phyloP scores from a whole-genome alignment of 129 eudicot genomes.

The Flaveria linearis region DNA sequence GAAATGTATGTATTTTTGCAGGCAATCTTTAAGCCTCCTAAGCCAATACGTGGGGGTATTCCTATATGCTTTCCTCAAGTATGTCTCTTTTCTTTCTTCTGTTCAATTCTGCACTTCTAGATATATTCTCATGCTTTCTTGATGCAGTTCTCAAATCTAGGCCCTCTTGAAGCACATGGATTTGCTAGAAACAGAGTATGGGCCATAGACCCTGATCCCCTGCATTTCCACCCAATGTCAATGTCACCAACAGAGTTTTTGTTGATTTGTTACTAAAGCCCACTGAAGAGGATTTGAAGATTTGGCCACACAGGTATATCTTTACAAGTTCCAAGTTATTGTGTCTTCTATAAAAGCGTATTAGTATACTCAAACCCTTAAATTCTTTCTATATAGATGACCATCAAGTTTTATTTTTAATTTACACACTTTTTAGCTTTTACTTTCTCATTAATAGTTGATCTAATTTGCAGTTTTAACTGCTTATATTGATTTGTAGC shows the following conservation, averaged over 20 bases:
- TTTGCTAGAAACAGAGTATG: conserved; percentile 90
- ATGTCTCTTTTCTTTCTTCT: conserved; percentile 20
- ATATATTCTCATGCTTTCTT: conserved; percentile 25
- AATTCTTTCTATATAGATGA: background rate
- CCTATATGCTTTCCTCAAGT: conserved; percentile 96
- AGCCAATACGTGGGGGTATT: conserved; percentile 91
- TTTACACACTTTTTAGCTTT: conserved; percentile 22
- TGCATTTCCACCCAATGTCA: conserved; percentile 52
- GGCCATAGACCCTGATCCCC: conserved; percentile 67
- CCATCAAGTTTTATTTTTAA: background rate
- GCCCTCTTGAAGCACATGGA: conserved; percentile 80
- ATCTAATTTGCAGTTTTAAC: conserved; percentile 6
- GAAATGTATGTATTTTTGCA: conserved; percentile 33
- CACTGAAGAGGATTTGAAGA: conserved; percentile 75
- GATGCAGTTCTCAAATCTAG: conserved; percentile 67
- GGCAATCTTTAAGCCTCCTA: conserved; percentile 82
- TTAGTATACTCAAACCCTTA: background rate
- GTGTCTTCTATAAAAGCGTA: conserved; percentile 16
- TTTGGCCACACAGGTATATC: conserved; percentile 81
- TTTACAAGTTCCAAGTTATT: conserved; percentile 16
- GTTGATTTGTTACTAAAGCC: conserved; percentile 88
- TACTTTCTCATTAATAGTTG: background rate
- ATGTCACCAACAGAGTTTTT: conserved; percentile 50
- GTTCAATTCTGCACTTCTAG: conserved; percentile 5
- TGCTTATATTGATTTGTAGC: conserved; percentile 39